Percentiles rank a stretch among this genome's conserved stretches.
Conservation (phyloP, 257 asterid genomes). For the Sherardia arvensis region DNA sequence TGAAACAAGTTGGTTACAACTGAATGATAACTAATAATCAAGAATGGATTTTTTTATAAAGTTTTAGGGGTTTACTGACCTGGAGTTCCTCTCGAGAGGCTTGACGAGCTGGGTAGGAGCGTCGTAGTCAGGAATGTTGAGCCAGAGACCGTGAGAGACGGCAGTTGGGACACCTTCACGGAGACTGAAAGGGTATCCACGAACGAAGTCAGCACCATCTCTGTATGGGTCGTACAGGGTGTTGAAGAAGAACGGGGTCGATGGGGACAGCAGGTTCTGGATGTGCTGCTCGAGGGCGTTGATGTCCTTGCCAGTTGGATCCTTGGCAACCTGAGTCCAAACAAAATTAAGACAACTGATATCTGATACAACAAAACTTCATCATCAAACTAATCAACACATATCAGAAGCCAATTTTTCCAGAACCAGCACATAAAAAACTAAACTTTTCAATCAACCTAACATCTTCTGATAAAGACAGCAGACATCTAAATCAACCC, state of each 20-base stretch:
- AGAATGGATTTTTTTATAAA: too few relatives aligned
- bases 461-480: neutral
- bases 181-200: slow-evolving; percentile 93
- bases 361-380: too few relatives aligned
- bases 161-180: slow-evolving; percentile 91
- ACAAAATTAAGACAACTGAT: neutral
- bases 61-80: slow-evolving; percentile 26
- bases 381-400: neutral
- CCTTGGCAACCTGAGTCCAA: slow-evolving; percentile 51
- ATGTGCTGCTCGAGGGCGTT: slow-evolving; percentile 81
- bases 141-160: slow-evolving; percentile 88
- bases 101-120: slow-evolving; percentile 97
- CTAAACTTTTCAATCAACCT: neutral
- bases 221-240: slow-evolving; percentile 78
- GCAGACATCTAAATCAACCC: slow-evolving; percentile 1
- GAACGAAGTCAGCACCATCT: slow-evolving; percentile 77
- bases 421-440: too few relatives aligned
- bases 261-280: slow-evolving; percentile 65
- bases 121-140: slow-evolving; percentile 89
- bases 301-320: slow-evolving; percentile 63
- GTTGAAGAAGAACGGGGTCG: slow-evolving; percentile 86
- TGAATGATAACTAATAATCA: neutral
- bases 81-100: slow-evolving; percentile 74
- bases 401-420: too few relatives aligned
- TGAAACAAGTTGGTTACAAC: too few relatives aligned